phyloP scores from a whole-genome alignment of 352 stramenopile genomes.

The Phytophthora cactorum region DNA sequence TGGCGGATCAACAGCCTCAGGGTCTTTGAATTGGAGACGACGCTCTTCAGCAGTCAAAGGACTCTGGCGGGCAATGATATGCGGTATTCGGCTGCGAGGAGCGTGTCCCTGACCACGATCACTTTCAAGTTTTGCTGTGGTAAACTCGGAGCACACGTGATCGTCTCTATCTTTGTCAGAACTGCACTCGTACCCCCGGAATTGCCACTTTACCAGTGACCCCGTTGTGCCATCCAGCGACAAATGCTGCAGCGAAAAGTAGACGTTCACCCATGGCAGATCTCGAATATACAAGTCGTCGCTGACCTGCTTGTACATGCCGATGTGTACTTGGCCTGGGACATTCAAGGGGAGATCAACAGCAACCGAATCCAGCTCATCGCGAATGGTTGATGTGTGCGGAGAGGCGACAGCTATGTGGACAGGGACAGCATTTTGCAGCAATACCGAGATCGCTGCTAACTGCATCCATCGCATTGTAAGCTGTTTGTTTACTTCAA shows the following conservation, averaged over 20 bases:
- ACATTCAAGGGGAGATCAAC: constrained; percentile 37
- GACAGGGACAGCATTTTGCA: not conserved
- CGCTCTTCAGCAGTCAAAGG: constrained; percentile 10
- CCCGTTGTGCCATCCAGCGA: not conserved
- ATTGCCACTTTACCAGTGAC: constrained; percentile 31
- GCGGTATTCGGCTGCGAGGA: not conserved
- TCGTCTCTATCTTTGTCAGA: not conserved
- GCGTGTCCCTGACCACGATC: constrained; percentile 8
- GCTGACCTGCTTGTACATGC: constrained; percentile 32
- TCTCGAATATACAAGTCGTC: constrained; percentile 38
- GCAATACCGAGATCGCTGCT: not conserved
- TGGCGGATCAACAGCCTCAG: constrained; percentile 22
- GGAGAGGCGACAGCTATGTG: not conserved
- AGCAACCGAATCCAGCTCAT: constrained; percentile 16
- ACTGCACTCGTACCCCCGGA: constrained; percentile 53
- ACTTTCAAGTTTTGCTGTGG: constrained; percentile 35
- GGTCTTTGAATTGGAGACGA: constrained; percentile 51
- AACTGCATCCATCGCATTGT: constrained; percentile 15
- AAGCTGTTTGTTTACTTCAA: not conserved
- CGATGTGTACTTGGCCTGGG: constrained; percentile 39
- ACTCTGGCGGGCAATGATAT: constrained; percentile 22
- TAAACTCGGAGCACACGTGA: constrained; percentile 39
- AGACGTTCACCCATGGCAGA: constrained; percentile 31
- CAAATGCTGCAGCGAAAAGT: constrained; percentile 42
- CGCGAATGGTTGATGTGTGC: not conserved